phyloP scores from a whole-genome alignment of 306 rosid species.

The Citrullus mucosospermus region DNA sequence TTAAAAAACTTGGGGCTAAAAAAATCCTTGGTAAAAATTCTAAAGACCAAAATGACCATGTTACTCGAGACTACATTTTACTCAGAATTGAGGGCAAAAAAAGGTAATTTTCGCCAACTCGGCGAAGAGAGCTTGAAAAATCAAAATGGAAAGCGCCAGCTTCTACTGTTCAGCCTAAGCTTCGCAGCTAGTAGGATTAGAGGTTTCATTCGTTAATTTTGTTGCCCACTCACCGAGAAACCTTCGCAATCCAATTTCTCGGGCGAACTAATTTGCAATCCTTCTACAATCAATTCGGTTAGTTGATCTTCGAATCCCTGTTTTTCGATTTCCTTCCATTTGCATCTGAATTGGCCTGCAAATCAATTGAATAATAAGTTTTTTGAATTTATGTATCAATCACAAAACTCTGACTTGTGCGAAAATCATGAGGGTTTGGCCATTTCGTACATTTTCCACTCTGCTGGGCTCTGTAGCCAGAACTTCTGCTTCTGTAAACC shows the following conservation, averaged over 20 bases:
- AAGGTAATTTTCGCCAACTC: background rate
- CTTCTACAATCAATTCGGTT: slow-evolving; percentile 2
- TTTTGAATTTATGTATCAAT: background rate
- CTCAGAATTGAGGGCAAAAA: too few relatives aligned
- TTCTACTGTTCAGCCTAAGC: background rate
- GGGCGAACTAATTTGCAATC: background rate
- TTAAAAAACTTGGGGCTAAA: too few relatives aligned
- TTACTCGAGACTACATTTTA: too few relatives aligned
- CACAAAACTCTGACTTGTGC: background rate
- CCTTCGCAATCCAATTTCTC: background rate
- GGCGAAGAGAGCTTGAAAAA: background rate
- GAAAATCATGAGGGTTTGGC: slow-evolving; percentile 5
- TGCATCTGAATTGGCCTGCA: background rate
- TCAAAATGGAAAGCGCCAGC: background rate
- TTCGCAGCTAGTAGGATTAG: background rate
- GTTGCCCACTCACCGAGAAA: background rate
- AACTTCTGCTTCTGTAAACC: slow-evolving; percentile 9
- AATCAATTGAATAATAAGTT: background rate
- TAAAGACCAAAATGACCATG: too few relatives aligned
- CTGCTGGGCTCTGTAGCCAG: slow-evolving; percentile 12
- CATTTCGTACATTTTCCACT: slow-evolving; percentile 29
- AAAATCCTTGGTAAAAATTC: too few relatives aligned
- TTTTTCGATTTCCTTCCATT: background rate
- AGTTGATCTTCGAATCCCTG: background rate
- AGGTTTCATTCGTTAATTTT: background rate